Evolutionary conservation across 2,329 filamentous ascomycete genomes (phyloP), one percentile per base, ranked within the genome.

Genomic region (Fusarium sp.): DNA sequence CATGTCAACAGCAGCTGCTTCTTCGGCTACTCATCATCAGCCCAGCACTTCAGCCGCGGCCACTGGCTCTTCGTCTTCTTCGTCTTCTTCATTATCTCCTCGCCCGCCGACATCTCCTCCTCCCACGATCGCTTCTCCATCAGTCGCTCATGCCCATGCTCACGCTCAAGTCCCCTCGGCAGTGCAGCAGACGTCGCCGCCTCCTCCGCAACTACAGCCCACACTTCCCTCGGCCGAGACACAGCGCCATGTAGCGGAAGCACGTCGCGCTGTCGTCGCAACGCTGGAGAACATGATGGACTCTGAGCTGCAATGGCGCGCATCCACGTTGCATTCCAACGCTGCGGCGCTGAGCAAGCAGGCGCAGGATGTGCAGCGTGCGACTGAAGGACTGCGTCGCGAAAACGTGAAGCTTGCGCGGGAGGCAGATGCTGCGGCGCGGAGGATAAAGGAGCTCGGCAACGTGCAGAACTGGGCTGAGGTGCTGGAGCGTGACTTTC

Each of bases 381-480:
- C 90, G 68, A 90, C 91, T 11, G 87, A 85, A 4, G 87, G 81
- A 6, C 81, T 95, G 79, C 84, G 87, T 54, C 86, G 87, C 73
- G 91, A 94, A 79, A 91, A 88, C 56, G 89, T 91, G 69, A 88
- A 89, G 81, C 87, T 93, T 78, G 87, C 89, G 73, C 87, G 87
- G 73, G 85, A 93, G 75, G 90, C 90, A 10, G 88, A 88, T 73
- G 87, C 86, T 65, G 91, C 91, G 39, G 88, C 89, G 50, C 86
- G 87, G 72, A 87, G 87, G 77, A 84, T 95, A 66, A 95, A 95
- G 83, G 93, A 95, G 85, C 85, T 95, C 69, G 93, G 93, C 30
- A 91, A 95, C 79, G 89, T 95, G 78, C 93, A 95, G 85, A 95
- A 95, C 81, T 96, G 93, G 93, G 92, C 93, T 28, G 93, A 96